These are phyloP conservation scores for Tricholoma hemisulphureum DNA, from an alignment of 768 basidiomycete genomes.

Conservation along the genomic window DNA sequence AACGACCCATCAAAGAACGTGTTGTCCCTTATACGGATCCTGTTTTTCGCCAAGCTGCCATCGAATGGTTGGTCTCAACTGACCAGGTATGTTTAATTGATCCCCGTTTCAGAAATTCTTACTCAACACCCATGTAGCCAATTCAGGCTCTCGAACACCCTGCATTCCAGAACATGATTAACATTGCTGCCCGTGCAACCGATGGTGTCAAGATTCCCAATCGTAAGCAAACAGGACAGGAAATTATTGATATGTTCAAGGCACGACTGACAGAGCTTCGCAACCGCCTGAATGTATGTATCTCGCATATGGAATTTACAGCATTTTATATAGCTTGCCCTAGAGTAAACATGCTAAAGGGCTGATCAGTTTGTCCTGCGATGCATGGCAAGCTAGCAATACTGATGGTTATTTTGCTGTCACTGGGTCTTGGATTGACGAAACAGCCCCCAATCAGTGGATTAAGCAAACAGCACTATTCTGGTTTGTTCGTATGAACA, in stretches of 20 bases:
- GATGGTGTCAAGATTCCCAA: slow-evolving; percentile 30
- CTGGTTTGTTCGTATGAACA: too few relatives aligned
- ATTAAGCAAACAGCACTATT: slow-evolving; percentile 29
- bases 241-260: slow-evolving; percentile 26
- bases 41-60: too few relatives aligned
- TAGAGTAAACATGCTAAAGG: too few relatives aligned
- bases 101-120: too few relatives aligned
- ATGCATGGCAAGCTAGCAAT: too few relatives aligned
- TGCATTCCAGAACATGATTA: slow-evolving; percentile 29
- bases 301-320: neutral
- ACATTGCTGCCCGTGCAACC: slow-evolving; percentile 32
- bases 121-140: too few relatives aligned
- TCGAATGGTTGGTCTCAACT: too few relatives aligned
- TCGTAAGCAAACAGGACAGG: slow-evolving; percentile 17
- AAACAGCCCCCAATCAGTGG: slow-evolving; percentile 20
- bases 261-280: neutral
- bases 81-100: too few relatives aligned
- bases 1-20: slow-evolving; percentile 10
- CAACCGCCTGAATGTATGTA: neutral
- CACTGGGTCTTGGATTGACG: too few relatives aligned
- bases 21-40: slow-evolving; percentile 24
- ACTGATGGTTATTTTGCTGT: too few relatives aligned
- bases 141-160: slow-evolving; percentile 36
- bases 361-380: too few relatives aligned
- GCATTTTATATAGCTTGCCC: too few relatives aligned